phyloP scores from a whole-genome alignment of 139 green algal genomes.

The Chlorella ohadii region DNA sequence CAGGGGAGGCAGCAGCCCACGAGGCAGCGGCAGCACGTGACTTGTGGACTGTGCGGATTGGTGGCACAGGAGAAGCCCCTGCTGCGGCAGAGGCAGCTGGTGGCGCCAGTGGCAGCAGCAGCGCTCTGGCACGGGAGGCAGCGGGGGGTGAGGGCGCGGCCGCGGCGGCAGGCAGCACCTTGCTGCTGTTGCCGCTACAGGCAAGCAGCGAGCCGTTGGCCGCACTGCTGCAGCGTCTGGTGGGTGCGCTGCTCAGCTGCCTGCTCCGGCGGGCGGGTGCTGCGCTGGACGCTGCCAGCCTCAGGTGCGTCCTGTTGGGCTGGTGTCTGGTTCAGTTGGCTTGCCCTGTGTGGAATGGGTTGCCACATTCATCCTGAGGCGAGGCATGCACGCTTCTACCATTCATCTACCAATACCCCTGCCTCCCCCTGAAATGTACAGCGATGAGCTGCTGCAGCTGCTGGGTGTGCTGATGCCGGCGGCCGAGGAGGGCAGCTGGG shows the following conservation, averaged over 20 bases:
- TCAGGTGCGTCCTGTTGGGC: constrained; percentile 3
- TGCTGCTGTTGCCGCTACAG: constrained; percentile 33
- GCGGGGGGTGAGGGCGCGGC: neutral
- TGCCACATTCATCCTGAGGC: no score
- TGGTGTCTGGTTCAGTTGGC: no score
- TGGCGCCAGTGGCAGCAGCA: constrained; percentile 11
- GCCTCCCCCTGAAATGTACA: neutral
- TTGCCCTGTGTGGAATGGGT: no score
- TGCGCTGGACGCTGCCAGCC: neutral
- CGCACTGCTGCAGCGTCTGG: neutral
- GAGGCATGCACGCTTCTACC: neutral
- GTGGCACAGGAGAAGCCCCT: no score
- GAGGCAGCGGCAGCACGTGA: neutral
- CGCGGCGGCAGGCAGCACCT: neutral
- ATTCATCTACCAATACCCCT: no score
- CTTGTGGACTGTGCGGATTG: neutral
- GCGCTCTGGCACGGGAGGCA: neutral
- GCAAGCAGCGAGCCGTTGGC: neutral
- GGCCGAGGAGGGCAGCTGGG: constrained; percentile 15
- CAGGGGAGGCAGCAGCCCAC: neutral
- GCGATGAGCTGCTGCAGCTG: constrained; percentile 31
- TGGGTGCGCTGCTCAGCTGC: constrained; percentile 8
- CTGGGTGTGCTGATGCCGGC: constrained; percentile 29
- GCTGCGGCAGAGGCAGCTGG: neutral
- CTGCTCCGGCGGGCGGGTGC: constrained; percentile 31